Percentiles rank a stretch among this genome's conserved stretches.
phyloP scores from a whole-genome alignment of 2,329 filamentous ascomycete species.

The Sporothrix brasiliensis region DNA sequence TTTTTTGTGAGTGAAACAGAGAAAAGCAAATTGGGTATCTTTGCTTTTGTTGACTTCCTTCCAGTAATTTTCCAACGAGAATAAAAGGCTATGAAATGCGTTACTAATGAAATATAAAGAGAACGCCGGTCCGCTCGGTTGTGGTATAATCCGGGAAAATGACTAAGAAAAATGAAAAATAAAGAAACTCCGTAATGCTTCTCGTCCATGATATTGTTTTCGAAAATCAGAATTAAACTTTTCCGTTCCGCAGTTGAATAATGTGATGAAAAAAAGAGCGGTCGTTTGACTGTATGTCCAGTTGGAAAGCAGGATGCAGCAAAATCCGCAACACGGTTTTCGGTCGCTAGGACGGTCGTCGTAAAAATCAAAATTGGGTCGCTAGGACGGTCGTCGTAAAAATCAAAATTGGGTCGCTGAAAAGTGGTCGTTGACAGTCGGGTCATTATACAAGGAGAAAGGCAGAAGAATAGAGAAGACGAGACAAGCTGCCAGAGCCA shows the following conservation, averaged over 20 bases:
- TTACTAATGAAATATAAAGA: slow-evolving; percentile 1
- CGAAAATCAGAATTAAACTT: slow-evolving; percentile 11
- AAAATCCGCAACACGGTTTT: background rate
- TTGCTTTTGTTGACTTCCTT: slow-evolving; percentile 1
- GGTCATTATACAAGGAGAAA: slow-evolving; percentile 15
- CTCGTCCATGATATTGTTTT: background rate
- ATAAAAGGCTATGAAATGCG: background rate
- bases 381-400: slow-evolving; percentile 18
- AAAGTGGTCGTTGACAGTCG: slow-evolving; percentile 3
- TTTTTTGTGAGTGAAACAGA: background rate
- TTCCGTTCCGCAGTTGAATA: background rate
- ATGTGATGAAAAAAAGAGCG: background rate
- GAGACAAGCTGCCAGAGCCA: slow-evolving; percentile 5
- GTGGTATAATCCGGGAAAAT: slow-evolving; percentile 19
- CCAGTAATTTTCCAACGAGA: background rate
- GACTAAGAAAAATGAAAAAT: background rate
- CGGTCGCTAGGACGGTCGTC: background rate
- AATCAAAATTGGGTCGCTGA: no score
- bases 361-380: background rate
- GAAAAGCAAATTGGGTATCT: slow-evolving; percentile 22
- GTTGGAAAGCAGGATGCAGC: slow-evolving; percentile 16
- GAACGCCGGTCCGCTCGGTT: slow-evolving; percentile 27
- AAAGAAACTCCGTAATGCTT: slow-evolving; percentile 7
- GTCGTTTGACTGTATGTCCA: background rate
- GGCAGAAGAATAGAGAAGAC: slow-evolving; percentile 7